Evolutionary conservation across 345 rosid species (phyloP), one percentile per base, ranked within the genome.

Genomic region (Citrus unshiu): DNA sequence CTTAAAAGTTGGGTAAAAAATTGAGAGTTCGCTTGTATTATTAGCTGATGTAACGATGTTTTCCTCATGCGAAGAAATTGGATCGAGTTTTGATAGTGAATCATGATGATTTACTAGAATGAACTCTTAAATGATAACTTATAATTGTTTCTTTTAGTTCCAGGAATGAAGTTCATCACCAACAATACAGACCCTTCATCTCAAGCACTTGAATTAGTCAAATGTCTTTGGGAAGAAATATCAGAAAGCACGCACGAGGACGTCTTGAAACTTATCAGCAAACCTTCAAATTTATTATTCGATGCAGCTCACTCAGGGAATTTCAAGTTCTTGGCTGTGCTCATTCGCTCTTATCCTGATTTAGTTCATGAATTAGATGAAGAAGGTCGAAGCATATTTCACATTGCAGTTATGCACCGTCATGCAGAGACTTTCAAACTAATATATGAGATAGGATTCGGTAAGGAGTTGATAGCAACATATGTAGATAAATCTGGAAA

Each of bases 231-330:
- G 72, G 4, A 68, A 40, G 16, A 9, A 21, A 21, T 68, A 35
- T 34, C 46, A 40, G 13, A 40, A 40, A 9, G 46, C 46, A 40
- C 46, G 2, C 46, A 9, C 46, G 46, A 9, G 46, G 46, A 40
- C 13, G 4, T 40, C 46, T 40, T 40, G 13, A 40, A 9, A 9
- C 12, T 40, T 9, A 40, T 40, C 46, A 75, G 68, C 73, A 64
- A 62, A 27, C 87, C 86, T 27, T 46, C 82, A 0, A 81, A 34
- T 22, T 73, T 83, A 0, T 49, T 90, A n/a, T 84, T 90, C 32
- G 51, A 21, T 70, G 93, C 87, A 9, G 90, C 87, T 35, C 80
- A 72, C 37, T 35, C 49, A 1, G 90, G 90, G 34, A 86, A 79
- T 27, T 46, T 82, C 22, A 84, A 87, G 68, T 75, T 87, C 75